A percentile compares a stretch with the other conserved stretches of the same genome.
Conservation (phyloP, 441 rosid species). For the Raphanus hybrid region DNA sequence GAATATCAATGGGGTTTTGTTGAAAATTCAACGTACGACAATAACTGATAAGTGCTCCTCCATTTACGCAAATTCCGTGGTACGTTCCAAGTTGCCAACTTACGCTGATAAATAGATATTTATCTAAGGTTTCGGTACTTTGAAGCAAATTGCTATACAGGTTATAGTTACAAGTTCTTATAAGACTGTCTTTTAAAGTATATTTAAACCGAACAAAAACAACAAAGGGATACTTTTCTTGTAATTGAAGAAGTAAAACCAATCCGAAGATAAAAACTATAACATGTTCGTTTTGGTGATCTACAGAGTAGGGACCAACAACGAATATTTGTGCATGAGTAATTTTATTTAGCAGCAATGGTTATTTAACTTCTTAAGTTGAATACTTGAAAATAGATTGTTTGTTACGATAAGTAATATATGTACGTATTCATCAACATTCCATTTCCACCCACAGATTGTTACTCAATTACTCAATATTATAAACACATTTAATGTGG, state of each 20-base stretch:
- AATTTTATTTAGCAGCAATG: too few species aligned
- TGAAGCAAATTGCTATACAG: not conserved
- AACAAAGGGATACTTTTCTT: not conserved
- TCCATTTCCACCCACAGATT: too few species aligned
- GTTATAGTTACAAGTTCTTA: not conserved
- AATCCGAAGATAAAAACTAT: too few species aligned
- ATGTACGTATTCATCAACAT: too few species aligned
- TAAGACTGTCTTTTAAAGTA: not conserved
- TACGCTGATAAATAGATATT: constrained; percentile 1
- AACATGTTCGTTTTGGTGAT: not conserved
- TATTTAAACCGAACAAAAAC: not conserved
- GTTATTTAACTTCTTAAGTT: too few species aligned
- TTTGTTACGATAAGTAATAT: too few species aligned
- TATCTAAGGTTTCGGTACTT: not conserved
- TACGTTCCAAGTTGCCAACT: constrained; percentile 34
- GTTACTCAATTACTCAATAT: too few species aligned
- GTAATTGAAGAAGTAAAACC: not conserved
- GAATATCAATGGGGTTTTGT: constrained; percentile 9
- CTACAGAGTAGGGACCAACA: too few species aligned
- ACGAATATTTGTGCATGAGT: too few species aligned
- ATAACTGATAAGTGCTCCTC: constrained; percentile 38
- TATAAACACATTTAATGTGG: too few species aligned
- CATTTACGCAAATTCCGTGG: constrained; percentile 40
- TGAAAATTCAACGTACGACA: constrained; percentile 34
- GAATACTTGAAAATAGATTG: too few species aligned